These are phyloP conservation scores for Ascosphaera aggregata DNA, from an alignment of 2,329 filamentous ascomycete species.

Conservation along the genomic window DNA sequence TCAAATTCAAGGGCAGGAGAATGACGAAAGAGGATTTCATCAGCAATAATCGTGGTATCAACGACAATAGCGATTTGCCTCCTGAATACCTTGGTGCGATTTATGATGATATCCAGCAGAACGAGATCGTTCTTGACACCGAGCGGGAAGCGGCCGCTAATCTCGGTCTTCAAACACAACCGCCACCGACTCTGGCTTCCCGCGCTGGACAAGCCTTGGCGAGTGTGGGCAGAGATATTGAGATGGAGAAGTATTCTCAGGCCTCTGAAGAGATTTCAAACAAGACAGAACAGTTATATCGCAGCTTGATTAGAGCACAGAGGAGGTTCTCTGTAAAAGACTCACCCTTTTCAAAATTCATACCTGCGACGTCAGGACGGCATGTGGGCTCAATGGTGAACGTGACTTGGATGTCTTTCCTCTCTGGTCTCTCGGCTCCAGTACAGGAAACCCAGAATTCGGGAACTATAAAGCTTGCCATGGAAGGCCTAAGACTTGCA, in stretches of 20 bases:
- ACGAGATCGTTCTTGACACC: conserved; percentile 87
- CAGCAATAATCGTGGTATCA: conserved; percentile 97
- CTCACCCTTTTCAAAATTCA: conserved; percentile 43
- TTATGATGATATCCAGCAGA: conserved; percentile 72
- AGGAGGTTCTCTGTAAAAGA: conserved; percentile 50
- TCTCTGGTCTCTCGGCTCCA: conserved; percentile 79
- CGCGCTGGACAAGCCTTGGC: conserved; percentile 74
- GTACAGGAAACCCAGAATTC: conserved; percentile 86
- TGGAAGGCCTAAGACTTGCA: conserved; percentile 86
- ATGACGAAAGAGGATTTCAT: conserved; percentile 98
- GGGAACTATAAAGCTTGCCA: conserved; percentile 74
- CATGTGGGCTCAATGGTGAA: conserved; percentile 98
- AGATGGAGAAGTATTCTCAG: conserved; percentile 80
- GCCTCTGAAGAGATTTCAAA: conserved; percentile 86
- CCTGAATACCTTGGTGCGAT: conserved; percentile 78
- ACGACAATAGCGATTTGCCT: conserved; percentile 81
- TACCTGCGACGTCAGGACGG: conserved; percentile 78
- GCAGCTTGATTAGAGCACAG: conserved; percentile 76
- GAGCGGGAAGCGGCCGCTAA: conserved; percentile 78
- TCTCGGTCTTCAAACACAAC: conserved; percentile 37
- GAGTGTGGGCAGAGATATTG: conserved; percentile 74
- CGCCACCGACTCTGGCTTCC: conserved; percentile 47
- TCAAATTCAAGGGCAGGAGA: conserved; percentile 52
- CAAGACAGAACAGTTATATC: conserved; percentile 68
- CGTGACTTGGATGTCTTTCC: conserved; percentile 97